A percentile compares a stretch with the other conserved stretches of the same genome.
Evolutionary conservation across 768 basidiomycete species (phyloP).

Genomic region (Rhizopogon sp.): DNA sequence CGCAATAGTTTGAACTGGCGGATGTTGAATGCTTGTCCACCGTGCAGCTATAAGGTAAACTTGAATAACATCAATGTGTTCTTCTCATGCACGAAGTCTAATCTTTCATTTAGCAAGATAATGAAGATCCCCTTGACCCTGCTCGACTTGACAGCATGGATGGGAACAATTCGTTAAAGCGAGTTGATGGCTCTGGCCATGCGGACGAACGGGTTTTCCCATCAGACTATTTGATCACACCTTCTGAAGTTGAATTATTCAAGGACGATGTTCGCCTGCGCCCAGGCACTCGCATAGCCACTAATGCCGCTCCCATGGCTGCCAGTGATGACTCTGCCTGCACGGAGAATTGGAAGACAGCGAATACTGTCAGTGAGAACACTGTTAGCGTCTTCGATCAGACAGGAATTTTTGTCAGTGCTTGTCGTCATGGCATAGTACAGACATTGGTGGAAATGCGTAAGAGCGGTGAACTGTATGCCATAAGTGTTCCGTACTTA

Average conservation of each 20-base stretch:
- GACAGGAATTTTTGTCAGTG: conserved; percentile 31
- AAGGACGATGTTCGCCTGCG: conserved; percentile 8
- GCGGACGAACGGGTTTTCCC: conserved; percentile 15
- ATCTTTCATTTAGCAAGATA: conserved; percentile 3
- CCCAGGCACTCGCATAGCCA: background rate
- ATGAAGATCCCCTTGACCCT: conserved; percentile 23
- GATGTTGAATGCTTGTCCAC: conserved; percentile 26
- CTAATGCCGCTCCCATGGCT: background rate
- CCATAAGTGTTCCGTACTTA: conserved; percentile 2
- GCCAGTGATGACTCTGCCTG: conserved; percentile 8
- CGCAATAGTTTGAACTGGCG: conserved; percentile 27
- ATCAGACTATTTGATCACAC: conserved; percentile 23
- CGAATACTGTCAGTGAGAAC: conserved; percentile 21
- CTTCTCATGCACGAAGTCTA: too few relatives aligned
- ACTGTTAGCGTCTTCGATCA: conserved; percentile 33
- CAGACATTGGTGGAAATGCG: conserved; percentile 29
- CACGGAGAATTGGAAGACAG: conserved; percentile 31
- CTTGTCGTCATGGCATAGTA: conserved; percentile 30
- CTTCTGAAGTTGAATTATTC: conserved; percentile 22
- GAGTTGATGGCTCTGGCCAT: conserved; percentile 15
- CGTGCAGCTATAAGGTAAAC: conserved; percentile 31
- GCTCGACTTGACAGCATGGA: conserved; percentile 25
- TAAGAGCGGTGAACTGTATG: conserved; percentile 32
- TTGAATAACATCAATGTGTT: background rate
- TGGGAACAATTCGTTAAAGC: conserved; percentile 30